Conservation (phyloP, 345 rosid species). For the Mallotus nudiflorus region DNA sequence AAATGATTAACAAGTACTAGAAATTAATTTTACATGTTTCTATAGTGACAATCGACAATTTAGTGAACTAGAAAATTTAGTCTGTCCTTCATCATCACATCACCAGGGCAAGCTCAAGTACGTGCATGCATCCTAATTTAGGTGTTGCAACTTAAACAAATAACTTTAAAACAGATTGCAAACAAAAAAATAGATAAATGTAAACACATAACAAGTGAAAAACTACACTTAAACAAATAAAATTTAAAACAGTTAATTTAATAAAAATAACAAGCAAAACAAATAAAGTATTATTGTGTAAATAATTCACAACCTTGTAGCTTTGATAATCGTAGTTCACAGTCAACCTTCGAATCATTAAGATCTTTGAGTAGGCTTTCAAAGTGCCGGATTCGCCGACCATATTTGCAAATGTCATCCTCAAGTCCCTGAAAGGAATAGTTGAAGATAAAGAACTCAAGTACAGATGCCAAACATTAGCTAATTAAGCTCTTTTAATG, state of each 20-base stretch:
- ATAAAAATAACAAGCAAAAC: no score
- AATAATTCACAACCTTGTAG: conserved; percentile 48
- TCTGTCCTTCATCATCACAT: no score
- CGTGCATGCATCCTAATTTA: no score
- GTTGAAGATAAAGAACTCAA: conserved; percentile 6
- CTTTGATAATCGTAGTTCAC: conserved; percentile 24
- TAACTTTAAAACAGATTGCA: no score
- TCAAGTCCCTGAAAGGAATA: conserved; percentile 31
- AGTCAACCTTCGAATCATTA: conserved; percentile 20
- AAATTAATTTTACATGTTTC: not conserved
- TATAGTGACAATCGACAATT: not conserved
- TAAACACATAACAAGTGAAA: no score
- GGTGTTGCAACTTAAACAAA: no score
- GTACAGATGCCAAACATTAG: not conserved
- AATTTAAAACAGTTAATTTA: no score
- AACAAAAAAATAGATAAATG: no score
- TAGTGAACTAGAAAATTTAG: not conserved
- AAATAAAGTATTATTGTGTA: no score
- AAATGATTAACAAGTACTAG: no score
- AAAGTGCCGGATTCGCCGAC: conserved; percentile 9
- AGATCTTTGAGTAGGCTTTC: conserved; percentile 28
- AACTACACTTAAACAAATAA: no score
- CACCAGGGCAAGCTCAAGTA: no score
- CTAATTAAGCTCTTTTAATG: not conserved
- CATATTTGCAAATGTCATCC: conserved; percentile 25